Base-by-base conservation (phyloP, 2,329 filamentous ascomycete genomes). In the Ophiostoma montium region DNA sequence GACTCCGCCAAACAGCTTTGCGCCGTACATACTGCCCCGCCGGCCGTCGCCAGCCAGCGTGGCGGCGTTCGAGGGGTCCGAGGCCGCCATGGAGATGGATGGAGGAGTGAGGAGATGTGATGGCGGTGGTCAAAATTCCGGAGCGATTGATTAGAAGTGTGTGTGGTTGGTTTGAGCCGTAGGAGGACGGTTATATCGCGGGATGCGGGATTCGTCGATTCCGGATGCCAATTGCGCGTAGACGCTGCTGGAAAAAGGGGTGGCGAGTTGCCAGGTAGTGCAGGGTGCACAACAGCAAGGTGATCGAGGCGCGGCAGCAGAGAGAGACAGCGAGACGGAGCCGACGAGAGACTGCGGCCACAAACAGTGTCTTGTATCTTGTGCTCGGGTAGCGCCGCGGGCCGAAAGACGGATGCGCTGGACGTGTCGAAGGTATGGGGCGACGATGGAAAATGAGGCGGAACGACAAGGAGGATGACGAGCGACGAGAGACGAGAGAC, bases 21-120 rank as follows among this genome's bases (percentile, higher is more conserved):
- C 46, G 23, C 39, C 31, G 30, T 35, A 32, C 21, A 52, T 21
- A 48, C 42, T 55, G 52, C 47, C 39, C 16, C 32, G 49, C 19
- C 32, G 42, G 12, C 48, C 44, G 43, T 46, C 36, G 11, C 36
- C 35, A 50, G 45, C 16, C 16, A 36, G 41, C n/a, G n/a, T n/a
- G 47, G 44, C 49, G 52, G 30, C 48, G 16, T 43, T 47, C 23
- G 54, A 46, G 43, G 50, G 43, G 11, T 55, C 54, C 36, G 54
- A 48, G 35, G 52, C 51, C 52, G 53, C 52, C 54, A 55, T 55
- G 45, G 50, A 8, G 44, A 23, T 10, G 12, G 10, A 18, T 16
- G 41, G 11, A 3, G 15, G 5, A 3, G 33, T 30, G 30, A 35
- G 21, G 23, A 13, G 35, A 8, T 27, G 16, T 35, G 33, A 19